Percentiles rank a stretch among this genome's conserved stretches.
These are phyloP conservation scores for Sapria himalayana DNA, from an alignment of 345 rosid species.

Conservation along the genomic window DNA sequence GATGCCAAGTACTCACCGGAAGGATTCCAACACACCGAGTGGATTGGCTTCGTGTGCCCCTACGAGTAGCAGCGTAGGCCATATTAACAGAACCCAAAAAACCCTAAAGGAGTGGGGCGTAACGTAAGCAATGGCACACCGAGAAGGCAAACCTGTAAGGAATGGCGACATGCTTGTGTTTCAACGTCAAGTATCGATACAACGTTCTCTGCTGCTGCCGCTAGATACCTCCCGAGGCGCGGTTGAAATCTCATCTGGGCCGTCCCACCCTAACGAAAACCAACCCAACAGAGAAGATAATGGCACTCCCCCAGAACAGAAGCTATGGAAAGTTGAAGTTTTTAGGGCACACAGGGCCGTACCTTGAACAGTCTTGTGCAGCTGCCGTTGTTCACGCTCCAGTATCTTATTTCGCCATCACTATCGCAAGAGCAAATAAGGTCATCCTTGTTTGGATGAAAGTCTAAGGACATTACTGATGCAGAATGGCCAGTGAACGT, in stretches of 20 bases:
- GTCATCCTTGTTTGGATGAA: conserved; percentile 79
- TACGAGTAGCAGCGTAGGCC: too few species aligned
- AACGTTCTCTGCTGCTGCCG: conserved; percentile 68
- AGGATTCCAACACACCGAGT: conserved; percentile 84
- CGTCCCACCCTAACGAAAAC: conserved; percentile 46
- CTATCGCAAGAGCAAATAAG: conserved; percentile 89
- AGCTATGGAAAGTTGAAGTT: background rate
- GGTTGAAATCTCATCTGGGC: conserved; percentile 87
- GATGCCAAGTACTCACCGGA: conserved; percentile 71
- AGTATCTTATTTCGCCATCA: conserved; percentile 79
- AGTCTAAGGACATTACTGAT: conserved; percentile 62
- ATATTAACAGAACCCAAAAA: too few species aligned
- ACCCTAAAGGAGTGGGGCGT: too few species aligned
- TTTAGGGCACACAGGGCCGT: conserved; percentile 6
- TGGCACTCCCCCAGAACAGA: background rate
- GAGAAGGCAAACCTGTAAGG: conserved; percentile 35
- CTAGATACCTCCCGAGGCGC: conserved; percentile 67
- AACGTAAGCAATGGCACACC: too few species aligned
- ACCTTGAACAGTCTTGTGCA: conserved; percentile 69
- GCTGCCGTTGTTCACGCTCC: conserved; percentile 78
- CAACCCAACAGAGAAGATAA: background rate
- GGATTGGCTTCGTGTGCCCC: conserved; percentile 69
- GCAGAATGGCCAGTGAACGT: conserved; percentile 62
- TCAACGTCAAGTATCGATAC: conserved; percentile 75
- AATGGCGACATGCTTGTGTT: conserved; percentile 49